Evolutionary conservation across 768 basidiomycete species (phyloP).

Genomic region (Dioszegia hungarica): DNA sequence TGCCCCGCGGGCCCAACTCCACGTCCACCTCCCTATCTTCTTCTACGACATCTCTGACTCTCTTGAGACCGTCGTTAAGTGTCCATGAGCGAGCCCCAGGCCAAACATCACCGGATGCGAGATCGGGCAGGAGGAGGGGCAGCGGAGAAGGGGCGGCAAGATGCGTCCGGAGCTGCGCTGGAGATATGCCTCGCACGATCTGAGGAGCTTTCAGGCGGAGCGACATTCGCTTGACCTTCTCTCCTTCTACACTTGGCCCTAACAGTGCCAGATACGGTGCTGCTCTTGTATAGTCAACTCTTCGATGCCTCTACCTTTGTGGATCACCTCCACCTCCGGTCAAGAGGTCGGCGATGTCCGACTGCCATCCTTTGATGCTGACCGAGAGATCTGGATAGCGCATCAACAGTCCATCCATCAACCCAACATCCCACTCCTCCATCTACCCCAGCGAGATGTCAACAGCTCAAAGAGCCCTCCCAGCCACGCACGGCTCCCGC

Average conservation of each 20-base stretch:
- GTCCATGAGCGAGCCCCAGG: constrained; percentile 24
- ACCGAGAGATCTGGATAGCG: too few species aligned
- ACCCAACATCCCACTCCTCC: too few species aligned
- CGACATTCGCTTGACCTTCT: too few species aligned
- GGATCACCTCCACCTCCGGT: background rate
- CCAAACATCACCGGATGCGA: constrained; percentile 18
- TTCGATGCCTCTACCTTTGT: background rate
- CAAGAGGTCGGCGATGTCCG: background rate
- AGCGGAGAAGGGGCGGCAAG: constrained; percentile 9
- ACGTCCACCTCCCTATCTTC: constrained; percentile 36
- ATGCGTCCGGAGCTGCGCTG: constrained; percentile 14
- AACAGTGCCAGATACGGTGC: too few species aligned
- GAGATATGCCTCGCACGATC: background rate
- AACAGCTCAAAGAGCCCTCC: background rate
- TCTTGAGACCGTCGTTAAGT: constrained; percentile 12
- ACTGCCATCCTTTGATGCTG: background rate
- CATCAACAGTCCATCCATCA: too few species aligned
- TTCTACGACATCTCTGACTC: constrained; percentile 15
- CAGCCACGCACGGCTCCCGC: constrained; percentile 8
- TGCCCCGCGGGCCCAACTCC: constrained; percentile 32
- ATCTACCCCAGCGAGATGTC: background rate
- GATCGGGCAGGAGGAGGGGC: constrained; percentile 24
- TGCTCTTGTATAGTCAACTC: too few species aligned
- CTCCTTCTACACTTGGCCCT: too few species aligned
- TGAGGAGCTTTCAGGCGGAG: background rate